Conservation (phyloP, 1,139 yeast genomes). For the Scheffersomyces insectosa region DNA sequence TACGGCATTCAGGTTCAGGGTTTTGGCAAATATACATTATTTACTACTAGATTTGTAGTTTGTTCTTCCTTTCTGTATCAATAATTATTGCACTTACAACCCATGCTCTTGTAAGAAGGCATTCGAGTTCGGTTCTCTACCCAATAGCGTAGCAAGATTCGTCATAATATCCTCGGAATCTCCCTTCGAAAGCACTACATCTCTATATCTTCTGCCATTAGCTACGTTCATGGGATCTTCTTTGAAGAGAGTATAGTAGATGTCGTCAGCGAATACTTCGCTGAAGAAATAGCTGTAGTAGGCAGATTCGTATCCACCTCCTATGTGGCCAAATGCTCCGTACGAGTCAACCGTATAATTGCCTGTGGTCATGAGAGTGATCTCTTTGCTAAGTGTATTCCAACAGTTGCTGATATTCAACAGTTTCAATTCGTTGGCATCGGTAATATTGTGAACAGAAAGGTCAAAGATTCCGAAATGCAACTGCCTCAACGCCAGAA, state of each 20-base stretch:
- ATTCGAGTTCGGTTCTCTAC: constrained; percentile 70
- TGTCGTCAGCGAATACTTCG: constrained; percentile 81
- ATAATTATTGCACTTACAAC: neutral
- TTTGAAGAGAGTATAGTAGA: constrained; percentile 72
- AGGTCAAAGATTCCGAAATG: constrained; percentile 79
- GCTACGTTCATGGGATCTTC: constrained; percentile 63
- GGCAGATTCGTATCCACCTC: constrained; percentile 84
- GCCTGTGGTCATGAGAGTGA: constrained; percentile 58
- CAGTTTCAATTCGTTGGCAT: constrained; percentile 35
- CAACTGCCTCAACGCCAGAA: constrained; percentile 70
- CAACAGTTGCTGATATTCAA: constrained; percentile 56
- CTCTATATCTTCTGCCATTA: constrained; percentile 68
- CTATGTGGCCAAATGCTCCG: constrained; percentile 78
- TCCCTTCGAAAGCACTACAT: constrained; percentile 67
- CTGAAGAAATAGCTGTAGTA: constrained; percentile 88
- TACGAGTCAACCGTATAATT: constrained; percentile 61
- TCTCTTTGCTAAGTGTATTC: constrained; percentile 62
- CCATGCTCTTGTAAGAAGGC: constrained; percentile 64
- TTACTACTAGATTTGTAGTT: neutral
- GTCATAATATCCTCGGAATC: constrained; percentile 71
- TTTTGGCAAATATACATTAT: neutral
- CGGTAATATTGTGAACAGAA: constrained; percentile 58
- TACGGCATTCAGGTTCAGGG: too few relatives aligned
- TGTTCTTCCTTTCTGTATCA: neutral
- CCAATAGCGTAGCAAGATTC: constrained; percentile 63